These are phyloP conservation scores for Aphanomyces stellatus DNA, from an alignment of 352 stramenopile genomes.

Conservation along the genomic window DNA sequence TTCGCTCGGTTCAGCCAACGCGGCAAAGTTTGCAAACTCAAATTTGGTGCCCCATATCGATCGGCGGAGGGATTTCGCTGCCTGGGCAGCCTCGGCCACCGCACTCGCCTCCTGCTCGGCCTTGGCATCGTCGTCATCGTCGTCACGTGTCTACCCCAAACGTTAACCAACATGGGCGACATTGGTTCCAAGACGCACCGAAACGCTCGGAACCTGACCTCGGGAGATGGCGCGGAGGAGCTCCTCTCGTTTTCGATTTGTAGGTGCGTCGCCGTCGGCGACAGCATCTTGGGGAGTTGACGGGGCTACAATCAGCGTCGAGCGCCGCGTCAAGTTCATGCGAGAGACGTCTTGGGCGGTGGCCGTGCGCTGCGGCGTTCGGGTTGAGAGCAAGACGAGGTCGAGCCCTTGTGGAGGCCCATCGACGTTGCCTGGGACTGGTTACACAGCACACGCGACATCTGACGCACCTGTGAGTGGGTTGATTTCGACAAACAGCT, in stretches of 20 bases:
- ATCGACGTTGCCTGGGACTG: no score
- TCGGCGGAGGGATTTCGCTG: no score
- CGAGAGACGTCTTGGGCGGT: neutral
- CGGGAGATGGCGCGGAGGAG: neutral
- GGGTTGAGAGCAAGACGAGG: no score
- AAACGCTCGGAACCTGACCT: no score
- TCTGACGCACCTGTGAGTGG: conserved; percentile 1
- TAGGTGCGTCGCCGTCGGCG: no score
- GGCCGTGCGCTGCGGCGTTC: neutral
- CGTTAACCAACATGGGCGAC: no score
- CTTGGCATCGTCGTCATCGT: neutral
- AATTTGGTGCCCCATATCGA: neutral
- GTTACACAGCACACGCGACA: no score
- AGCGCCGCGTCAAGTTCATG: neutral
- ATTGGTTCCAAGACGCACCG: no score
- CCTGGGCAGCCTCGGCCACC: no score
- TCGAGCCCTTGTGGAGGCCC: no score
- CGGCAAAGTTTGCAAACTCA: conserved; percentile 7
- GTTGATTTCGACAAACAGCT: conserved; percentile 9
- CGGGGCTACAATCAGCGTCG: neutral
- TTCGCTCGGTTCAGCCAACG: neutral
- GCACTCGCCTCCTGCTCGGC: no score
- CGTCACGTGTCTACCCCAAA: neutral
- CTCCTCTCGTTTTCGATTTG: neutral
- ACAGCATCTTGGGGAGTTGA: neutral